phyloP scores from a whole-genome alignment of 306 rosid genomes.

The Vicia villosa region DNA sequence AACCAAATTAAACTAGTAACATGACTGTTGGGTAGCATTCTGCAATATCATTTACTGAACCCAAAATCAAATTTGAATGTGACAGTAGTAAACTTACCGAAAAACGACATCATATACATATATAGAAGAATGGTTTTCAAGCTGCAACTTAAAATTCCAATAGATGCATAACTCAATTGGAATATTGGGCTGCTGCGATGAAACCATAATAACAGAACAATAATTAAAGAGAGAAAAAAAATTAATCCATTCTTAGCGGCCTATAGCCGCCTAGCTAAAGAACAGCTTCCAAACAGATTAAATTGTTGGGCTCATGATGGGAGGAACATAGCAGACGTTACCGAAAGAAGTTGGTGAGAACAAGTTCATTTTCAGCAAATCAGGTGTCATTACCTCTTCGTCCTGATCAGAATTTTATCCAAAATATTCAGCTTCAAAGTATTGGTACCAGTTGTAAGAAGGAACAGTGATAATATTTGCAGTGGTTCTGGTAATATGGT shows the following conservation, averaged over 20 bases:
- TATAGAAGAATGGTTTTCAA: neutral
- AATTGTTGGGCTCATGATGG: conserved; percentile 51
- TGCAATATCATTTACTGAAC: neutral
- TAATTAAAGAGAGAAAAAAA: neutral
- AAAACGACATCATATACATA: neutral
- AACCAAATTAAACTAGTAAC: no score
- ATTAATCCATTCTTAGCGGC: neutral
- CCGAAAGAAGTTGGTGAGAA: conserved; percentile 50
- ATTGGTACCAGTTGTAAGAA: conserved; percentile 33
- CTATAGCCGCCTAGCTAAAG: neutral
- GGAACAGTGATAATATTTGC: conserved; percentile 4
- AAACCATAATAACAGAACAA: neutral
- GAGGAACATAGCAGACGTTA: conserved; percentile 49
- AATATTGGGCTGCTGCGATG: neutral
- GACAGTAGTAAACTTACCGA: neutral
- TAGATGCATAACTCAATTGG: neutral
- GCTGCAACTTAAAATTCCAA: neutral
- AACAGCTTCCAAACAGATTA: neutral
- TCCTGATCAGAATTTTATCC: conserved; percentile 28
- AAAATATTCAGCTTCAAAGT: conserved; percentile 35
- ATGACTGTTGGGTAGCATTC: no score
- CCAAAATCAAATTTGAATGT: neutral
- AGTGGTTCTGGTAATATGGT: neutral
- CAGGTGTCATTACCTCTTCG: neutral
- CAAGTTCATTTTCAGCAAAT: conserved; percentile 44